A percentile compares a stretch with the other conserved stretches of the same genome.
Conservation (phyloP, 192 early-diverging fungal genomes). For the Entophlyctis luteolus region DNA sequence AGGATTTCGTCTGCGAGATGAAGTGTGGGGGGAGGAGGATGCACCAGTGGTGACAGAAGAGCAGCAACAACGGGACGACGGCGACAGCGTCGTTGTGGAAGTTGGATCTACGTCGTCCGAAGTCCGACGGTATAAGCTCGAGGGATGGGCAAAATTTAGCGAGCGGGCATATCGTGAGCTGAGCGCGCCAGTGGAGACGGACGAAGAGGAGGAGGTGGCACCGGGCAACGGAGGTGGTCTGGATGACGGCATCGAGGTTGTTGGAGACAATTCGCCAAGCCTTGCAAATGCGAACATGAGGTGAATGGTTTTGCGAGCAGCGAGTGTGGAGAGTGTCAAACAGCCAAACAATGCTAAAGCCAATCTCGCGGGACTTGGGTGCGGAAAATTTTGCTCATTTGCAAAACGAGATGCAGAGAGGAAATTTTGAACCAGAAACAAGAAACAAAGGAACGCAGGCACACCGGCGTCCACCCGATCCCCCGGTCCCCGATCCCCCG, state of each 20-base stretch:
- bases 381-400: neutral
- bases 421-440: neutral
- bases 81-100: neutral
- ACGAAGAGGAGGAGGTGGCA: conserved; percentile 10
- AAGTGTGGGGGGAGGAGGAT: conserved; percentile 25
- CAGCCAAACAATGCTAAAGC: neutral
- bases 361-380: neutral
- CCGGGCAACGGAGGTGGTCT: no score
- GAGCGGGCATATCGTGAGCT: conserved; percentile 27
- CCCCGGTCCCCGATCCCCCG: no score
- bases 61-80: neutral
- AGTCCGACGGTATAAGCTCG: conserved; percentile 20
- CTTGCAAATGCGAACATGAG: conserved; percentile 8
- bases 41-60: neutral
- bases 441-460: neutral
- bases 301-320: neutral
- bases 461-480: no score
- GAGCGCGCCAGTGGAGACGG: conserved; percentile 10
- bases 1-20: conserved; percentile 26
- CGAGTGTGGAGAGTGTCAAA: neutral
- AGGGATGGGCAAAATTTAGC: conserved; percentile 30
- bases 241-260: conserved; percentile 6
- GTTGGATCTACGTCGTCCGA: neutral
- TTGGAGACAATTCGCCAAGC: conserved; percentile 10
- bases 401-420: neutral